Percentiles rank a stretch among this genome's conserved stretches.
Evolutionary conservation across 1,284 basidiomycete species (phyloP).

Genomic region (Pholiota adiposa): DNA sequence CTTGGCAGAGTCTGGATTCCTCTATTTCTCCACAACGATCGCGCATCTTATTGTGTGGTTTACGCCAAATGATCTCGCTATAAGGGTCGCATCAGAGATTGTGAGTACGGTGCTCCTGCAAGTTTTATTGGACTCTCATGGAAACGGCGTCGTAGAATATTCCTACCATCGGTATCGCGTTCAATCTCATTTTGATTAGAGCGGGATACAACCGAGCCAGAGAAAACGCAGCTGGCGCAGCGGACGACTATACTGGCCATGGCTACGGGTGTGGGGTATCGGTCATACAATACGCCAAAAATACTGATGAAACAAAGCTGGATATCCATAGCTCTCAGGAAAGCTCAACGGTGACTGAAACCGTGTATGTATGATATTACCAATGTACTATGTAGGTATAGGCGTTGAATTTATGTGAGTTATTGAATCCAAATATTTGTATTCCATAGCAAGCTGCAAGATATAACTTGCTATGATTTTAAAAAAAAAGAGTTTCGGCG

Average conservation of each 20-base stretch:
- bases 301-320: neutral
- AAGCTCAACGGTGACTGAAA: neutral
- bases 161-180: slow-evolving; percentile 6
- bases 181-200: slow-evolving; percentile 8
- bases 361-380: too few species aligned
- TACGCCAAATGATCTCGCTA: slow-evolving; percentile 4
- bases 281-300: neutral
- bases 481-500: too few species aligned
- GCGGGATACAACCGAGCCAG: slow-evolving; percentile 3
- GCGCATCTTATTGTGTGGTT: slow-evolving; percentile 7
- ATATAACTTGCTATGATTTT: too few species aligned
- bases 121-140: neutral
- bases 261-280: neutral
- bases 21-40: slow-evolving; percentile 8
- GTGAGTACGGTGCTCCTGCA: neutral
- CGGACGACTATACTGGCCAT: neutral
- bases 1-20: slow-evolving; percentile 5
- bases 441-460: too few species aligned
- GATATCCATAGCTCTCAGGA: slow-evolving; percentile 4
- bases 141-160: neutral
- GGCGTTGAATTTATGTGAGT: too few species aligned
- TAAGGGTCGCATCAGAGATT: slow-evolving; percentile 6
- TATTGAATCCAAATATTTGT: too few species aligned
- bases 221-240: neutral
- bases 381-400: too few species aligned